Conservation (phyloP, 2,329 filamentous ascomycete genomes). For the Nakataea oryzae region DNA sequence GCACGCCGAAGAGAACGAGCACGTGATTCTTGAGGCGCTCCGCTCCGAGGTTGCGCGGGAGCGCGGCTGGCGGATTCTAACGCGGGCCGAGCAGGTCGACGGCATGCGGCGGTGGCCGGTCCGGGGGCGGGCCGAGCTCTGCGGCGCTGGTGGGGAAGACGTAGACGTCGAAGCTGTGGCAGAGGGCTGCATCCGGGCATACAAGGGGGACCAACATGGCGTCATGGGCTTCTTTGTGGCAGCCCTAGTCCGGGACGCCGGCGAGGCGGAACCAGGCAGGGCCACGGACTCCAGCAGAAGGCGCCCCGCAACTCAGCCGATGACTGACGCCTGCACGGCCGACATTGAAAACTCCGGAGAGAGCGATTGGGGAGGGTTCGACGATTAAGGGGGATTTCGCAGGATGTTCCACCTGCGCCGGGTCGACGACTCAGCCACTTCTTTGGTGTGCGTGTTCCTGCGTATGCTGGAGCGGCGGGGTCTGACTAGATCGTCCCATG, state of each 20-base stretch:
- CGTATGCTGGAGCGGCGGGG: no score
- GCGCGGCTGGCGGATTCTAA: slow-evolving; percentile 69
- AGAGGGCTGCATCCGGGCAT: slow-evolving; percentile 71
- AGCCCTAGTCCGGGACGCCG: slow-evolving; percentile 59
- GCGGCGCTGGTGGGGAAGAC: slow-evolving; percentile 30
- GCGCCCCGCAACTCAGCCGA: background rate
- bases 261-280: background rate
- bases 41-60: slow-evolving; percentile 52
- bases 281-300: background rate
- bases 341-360: slow-evolving; percentile 1
- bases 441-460: no score
- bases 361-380: slow-evolving; percentile 11
- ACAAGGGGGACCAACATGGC: slow-evolving; percentile 69
- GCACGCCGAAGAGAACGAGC: slow-evolving; percentile 80
- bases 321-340: background rate
- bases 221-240: slow-evolving; percentile 95
- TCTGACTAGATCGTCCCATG: no score
- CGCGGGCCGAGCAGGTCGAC: slow-evolving; percentile 59
- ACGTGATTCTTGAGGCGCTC: slow-evolving; percentile 66
- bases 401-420: background rate
- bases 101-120: slow-evolving; percentile 71
- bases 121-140: slow-evolving; percentile 36
- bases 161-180: slow-evolving; percentile 29
- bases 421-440: background rate
- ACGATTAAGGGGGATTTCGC: slow-evolving; percentile 7